These are phyloP conservation scores for Articulospora tetracladia DNA, from an alignment of 495 filamentous ascomycete species.

Conservation along the genomic window DNA sequence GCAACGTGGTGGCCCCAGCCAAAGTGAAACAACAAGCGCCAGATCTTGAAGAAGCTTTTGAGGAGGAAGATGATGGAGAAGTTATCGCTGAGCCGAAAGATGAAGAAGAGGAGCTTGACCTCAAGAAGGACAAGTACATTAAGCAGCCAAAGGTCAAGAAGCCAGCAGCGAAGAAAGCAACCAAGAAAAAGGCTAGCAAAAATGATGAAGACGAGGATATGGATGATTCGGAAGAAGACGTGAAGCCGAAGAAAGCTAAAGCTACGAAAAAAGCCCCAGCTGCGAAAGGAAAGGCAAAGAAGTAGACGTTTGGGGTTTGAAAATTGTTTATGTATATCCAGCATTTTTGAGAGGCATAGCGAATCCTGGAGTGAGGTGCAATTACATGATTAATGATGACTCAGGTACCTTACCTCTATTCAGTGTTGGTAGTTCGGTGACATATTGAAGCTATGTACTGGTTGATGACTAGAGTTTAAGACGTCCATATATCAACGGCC, in stretches of 20 bases:
- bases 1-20: constrained; percentile 64
- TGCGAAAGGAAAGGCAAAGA: constrained; percentile 35
- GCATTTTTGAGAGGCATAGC: neutral
- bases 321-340: neutral
- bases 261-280: constrained; percentile 34
- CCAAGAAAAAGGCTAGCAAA: constrained; percentile 60
- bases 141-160: constrained; percentile 71
- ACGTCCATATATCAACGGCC: too few species aligned
- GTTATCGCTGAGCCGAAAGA: constrained; percentile 55
- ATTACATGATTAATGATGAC: too few species aligned
- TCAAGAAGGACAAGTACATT: constrained; percentile 95
- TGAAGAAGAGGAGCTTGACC: constrained; percentile 64
- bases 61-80: constrained; percentile 77
- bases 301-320: neutral
- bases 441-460: too few species aligned
- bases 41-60: constrained; percentile 93
- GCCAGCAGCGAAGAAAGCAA: constrained; percentile 39
- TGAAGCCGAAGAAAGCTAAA: constrained; percentile 52
- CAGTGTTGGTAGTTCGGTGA: too few species aligned
- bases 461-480: too few species aligned
- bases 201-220: constrained; percentile 29
- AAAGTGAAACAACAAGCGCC: constrained; percentile 73
- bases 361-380: too few species aligned
- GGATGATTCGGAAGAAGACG: constrained; percentile 29
- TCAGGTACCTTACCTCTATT: too few species aligned